These are phyloP conservation scores for Batrachochytrium dendrobatidis DNA, from an alignment of 371 early-diverging fungal genomes.

Conservation along the genomic window DNA sequence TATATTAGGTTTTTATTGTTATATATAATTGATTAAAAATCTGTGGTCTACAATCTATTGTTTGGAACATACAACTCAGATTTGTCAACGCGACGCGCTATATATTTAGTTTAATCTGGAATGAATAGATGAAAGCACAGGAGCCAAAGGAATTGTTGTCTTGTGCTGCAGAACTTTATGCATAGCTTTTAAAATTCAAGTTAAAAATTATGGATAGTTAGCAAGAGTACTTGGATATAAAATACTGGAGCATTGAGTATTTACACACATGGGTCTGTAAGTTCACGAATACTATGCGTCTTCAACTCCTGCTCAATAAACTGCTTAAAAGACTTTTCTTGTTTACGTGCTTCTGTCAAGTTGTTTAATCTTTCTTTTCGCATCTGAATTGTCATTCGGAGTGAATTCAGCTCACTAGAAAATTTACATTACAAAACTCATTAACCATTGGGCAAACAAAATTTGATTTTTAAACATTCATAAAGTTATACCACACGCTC, in stretches of 20 bases:
- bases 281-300: background rate
- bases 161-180: background rate
- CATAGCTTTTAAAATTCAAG: background rate
- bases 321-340: background rate
- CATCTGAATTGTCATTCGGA: conserved; percentile 22
- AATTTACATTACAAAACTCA: background rate
- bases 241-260: too few species aligned
- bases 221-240: background rate
- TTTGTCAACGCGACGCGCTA: too few species aligned
- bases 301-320: background rate
- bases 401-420: conserved; percentile 24
- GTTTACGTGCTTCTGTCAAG: background rate
- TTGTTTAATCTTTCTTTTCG: background rate
- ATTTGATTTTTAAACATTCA: background rate
- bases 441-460: background rate
- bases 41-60: too few species aligned
- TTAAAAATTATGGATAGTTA: background rate
- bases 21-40: too few species aligned
- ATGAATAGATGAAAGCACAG: background rate
- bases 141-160: background rate
- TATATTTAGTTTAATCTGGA: too few species aligned
- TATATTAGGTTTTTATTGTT: too few species aligned
- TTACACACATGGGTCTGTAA: background rate
- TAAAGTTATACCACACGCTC: background rate
- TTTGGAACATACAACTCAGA: too few species aligned